These are phyloP conservation scores for Boletus patriciae DNA, from an alignment of 768 basidiomycete species.

Conservation along the genomic window DNA sequence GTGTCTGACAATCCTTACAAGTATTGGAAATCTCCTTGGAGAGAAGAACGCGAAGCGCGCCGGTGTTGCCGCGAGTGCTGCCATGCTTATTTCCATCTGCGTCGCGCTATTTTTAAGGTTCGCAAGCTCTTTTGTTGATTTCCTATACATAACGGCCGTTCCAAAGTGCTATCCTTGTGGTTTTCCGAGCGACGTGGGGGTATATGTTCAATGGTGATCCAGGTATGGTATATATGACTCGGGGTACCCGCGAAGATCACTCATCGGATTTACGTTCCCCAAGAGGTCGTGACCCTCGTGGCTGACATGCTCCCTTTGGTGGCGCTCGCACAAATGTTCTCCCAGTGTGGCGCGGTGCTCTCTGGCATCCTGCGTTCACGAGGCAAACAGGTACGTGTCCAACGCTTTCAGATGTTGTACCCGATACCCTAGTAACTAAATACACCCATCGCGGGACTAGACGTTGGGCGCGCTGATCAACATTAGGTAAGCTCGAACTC, in stretches of 20 bases:
- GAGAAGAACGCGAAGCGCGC: conserved; percentile 75
- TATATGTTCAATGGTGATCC: conserved; percentile 73
- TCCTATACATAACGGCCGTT: background rate
- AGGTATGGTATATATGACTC: conserved; percentile 33
- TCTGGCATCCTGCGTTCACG: conserved; percentile 79
- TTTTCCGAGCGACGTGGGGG: conserved; percentile 67
- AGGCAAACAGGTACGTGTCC: conserved; percentile 63
- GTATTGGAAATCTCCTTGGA: conserved; percentile 87
- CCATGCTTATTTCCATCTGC: conserved; percentile 62
- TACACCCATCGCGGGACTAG: conserved; percentile 30
- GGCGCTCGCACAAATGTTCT: conserved; percentile 79
- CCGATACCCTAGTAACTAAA: background rate
- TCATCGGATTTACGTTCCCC: background rate
- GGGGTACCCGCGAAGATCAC: background rate
- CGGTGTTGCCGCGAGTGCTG: conserved; percentile 59
- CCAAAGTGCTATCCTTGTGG: conserved; percentile 50
- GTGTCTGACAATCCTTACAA: conserved; percentile 27
- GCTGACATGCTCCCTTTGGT: conserved; percentile 74
- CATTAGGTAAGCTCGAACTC: conserved; percentile 48
- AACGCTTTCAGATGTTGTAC: background rate
- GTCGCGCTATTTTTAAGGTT: conserved; percentile 66
- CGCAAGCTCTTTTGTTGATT: background rate
- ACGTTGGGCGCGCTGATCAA: conserved; percentile 80
- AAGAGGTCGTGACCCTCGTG: conserved; percentile 37
- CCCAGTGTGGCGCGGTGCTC: conserved; percentile 69